Evolutionary conservation across 805 yeast genomes (phyloP), one percentile per base, ranked within the genome.

Genomic region (Tetrapisispora namnaoensis): DNA sequence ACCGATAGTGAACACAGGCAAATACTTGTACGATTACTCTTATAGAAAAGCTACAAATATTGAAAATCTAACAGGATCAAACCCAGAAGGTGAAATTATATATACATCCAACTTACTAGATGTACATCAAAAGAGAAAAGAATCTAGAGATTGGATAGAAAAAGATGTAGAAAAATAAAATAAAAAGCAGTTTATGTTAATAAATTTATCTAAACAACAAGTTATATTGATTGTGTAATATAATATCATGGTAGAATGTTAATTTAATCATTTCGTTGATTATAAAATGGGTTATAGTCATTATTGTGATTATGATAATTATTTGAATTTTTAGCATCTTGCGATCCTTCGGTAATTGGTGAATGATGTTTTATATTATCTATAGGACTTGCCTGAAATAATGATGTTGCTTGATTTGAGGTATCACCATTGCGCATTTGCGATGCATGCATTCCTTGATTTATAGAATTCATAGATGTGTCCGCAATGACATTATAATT

Each of bases 21-120:
- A 62, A 38, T 63, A 61, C 51, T 46, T 66, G 22, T 52, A 55
- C 45, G 65, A 63, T 37, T 63, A 63, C 35, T 53, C 53, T 22
- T 53, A 59, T 48, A 61, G 60, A 45, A 58, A 61, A 51, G 63
- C 69, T 8, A 63, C 63, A 16, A 57, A 54, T 35, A 54, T 57
- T 22, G 61, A 62, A 43, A 60, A 63, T 47, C 41, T 63, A 17
- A 54, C 54, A 13, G 65, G 63, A 6, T 51, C 56, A 30, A 61
- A 60, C 46, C 61, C 66, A 18, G 55, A 56, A 14, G 67, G 66
- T 20, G 63, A 59, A 27, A 53, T 61, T 2, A 53, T 59, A 21
- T 55, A 57, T 44, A 56, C 60, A 3, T 61, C 68, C 30, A 59
- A 55, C 35, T 54, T 66, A 44, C 51, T 63, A n/a, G 57, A 62